Evolutionary conservation across 345 rosid genomes (phyloP), one percentile per base, ranked within the genome.

Genomic region (Moricandia moricandioides): DNA sequence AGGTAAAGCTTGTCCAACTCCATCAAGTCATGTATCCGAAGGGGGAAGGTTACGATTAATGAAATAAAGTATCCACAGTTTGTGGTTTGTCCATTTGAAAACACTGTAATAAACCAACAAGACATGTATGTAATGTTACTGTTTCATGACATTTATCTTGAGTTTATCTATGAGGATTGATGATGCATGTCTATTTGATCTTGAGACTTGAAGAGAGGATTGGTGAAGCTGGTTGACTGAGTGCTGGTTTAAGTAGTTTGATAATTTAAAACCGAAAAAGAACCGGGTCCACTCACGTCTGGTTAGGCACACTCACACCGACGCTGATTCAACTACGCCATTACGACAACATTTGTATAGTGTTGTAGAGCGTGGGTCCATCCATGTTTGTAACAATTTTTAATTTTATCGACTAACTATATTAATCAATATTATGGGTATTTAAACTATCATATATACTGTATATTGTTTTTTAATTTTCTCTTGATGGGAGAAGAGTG

Each of bases 1-100:
- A 85, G 80, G 69, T 91, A 75, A 65, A 33, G 4, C 63, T 13
- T 13, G 5, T 69, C 2, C 34, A 35, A 11, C 35, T 56, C 51
- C 54, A 10, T 10, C 39, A 31, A 31, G 40, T 34, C 16, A 30
- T 6, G 35, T 31, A 11, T 51, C 60, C 60, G 9, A 31, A 51
- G 31, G 71, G 29, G 11, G 17, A 47, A 17, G 5, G 10, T 1
- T 17, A 5, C 11, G 16, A 3, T 45, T 8, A 9, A 16, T 34
- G 2, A 40, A 40, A 65, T 65, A 43, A 66, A 18, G 0, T 33
- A 1, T 52, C 24, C 7, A 5, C 16, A 3, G 1, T 14, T 17
- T 24, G 1, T 30, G 1, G 12, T n/a, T 31, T 51, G 71, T 31
- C 45, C 47, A 0, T 67, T 17, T 11, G 47, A 67, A 17, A 17